A percentile compares a stretch with the other conserved stretches of the same genome.
Conservation (phyloP, 2,329 filamentous ascomycete species). For the Xylariales sp. region DNA sequence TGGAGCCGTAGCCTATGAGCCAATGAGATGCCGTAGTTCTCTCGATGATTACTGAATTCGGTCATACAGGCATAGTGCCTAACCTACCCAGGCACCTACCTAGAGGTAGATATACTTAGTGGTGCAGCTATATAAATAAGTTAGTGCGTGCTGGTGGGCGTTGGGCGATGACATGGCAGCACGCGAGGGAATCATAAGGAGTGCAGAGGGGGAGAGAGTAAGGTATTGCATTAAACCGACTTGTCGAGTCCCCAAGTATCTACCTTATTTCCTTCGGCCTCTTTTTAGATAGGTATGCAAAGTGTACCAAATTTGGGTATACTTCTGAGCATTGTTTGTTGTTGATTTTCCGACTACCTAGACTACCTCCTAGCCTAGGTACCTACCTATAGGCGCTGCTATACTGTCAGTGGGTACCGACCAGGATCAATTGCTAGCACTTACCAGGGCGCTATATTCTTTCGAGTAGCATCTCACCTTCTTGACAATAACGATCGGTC, state of each 20-base stretch:
- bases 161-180: not conserved
- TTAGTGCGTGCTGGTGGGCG: not conserved
- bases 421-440: too few relatives aligned
- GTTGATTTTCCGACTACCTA: not conserved
- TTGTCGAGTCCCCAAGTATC: not conserved
- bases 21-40: conserved; percentile 31
- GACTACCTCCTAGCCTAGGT: too few relatives aligned
- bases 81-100: too few relatives aligned
- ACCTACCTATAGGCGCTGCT: too few relatives aligned
- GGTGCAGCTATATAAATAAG: not conserved
- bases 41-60: conserved; percentile 33
- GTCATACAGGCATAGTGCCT: not conserved
- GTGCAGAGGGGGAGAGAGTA: not conserved
- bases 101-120: too few relatives aligned
- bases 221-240: not conserved
- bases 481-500: not conserved
- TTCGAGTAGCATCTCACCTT: not conserved
- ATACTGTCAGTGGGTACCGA: too few relatives aligned
- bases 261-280: not conserved
- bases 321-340: conserved; percentile 3
- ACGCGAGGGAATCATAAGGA: not conserved
- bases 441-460: too few relatives aligned
- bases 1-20: not conserved
- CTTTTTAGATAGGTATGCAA: not conserved
- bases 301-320: conserved; percentile 6